Evolutionary conservation across 2,329 filamentous ascomycete species (phyloP), one percentile per base, ranked within the genome.

Genomic region (Thyridium curvatum): DNA sequence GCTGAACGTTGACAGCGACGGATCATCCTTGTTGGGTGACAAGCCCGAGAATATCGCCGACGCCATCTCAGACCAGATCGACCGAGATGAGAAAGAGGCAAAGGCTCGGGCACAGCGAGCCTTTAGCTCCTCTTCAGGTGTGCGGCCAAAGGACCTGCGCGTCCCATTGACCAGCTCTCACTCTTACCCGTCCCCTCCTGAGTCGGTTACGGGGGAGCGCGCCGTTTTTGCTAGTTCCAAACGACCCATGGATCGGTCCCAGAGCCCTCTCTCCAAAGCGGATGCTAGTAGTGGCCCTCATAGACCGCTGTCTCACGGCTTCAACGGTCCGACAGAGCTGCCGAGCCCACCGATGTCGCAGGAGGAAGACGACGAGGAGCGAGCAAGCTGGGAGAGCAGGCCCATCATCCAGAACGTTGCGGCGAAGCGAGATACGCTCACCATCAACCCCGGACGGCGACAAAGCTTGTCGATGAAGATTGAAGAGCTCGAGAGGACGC

Each of bases 401-500:
- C 70, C 71, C 2, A 54, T 72, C 4, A 68, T 76, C 30, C 66
- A 64, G 28, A 67, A 66, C 32, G 66, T 73, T 1, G 47, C 52
- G n/a, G 69, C 72, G 4, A 71, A 68, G 50, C 68, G 72, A 26
- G 71, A 77, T 32, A 74, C 71, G 2, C 48, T 72, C 12, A 68
- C 68, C 0, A 64, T 71, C 15, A 62, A 63, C 44, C 60, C 64
- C 0, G 61, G 69, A 2, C 60, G 65, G 15, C 61, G 68, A 29
- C 60, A 62, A 34, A 77, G 73, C 47, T 59, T 75, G 39, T 65
- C 66, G 4, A 68, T 70, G 58, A 65, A 66, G 41, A 59, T 74
- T 12, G 67, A 73, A 28, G 57, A 61, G 38, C 41, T 62, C 7
- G 59, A 62, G 33, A 54, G 55, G 44, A 48, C 52, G 4, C 54